phyloP scores from a whole-genome alignment of 2,329 filamentous ascomycete species.

The Neocucurbitaria cava region DNA sequence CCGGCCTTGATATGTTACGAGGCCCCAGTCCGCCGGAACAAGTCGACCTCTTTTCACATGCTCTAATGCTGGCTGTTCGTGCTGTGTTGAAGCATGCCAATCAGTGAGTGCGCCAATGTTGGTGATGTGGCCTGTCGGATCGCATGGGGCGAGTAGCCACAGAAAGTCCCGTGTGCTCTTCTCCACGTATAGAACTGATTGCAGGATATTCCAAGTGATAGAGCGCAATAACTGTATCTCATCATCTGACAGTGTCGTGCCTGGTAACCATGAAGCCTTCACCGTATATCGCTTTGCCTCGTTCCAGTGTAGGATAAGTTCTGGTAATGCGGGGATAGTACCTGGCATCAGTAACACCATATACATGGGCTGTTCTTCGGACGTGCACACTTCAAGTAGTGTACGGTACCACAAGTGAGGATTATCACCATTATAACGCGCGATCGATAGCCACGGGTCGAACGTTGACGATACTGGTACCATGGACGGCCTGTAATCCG shows the following conservation, averaged over 20 bases:
- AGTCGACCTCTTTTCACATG: conserved; percentile 11
- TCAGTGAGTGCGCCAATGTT: conserved; percentile 14
- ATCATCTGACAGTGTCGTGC: conserved; percentile 12
- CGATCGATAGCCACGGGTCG: conserved; percentile 40
- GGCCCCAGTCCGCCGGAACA: conserved; percentile 28
- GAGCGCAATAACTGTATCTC: conserved; percentile 26
- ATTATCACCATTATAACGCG: conserved; percentile 15
- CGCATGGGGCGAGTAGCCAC: conserved; percentile 37
- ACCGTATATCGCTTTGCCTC: conserved; percentile 29
- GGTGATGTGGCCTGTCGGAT: conserved; percentile 8
- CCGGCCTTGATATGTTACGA: conserved; percentile 25
- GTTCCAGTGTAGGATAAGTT: conserved; percentile 42
- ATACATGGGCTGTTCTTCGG: conserved; percentile 18
- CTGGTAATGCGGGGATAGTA: conserved; percentile 24
- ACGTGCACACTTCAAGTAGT: conserved; percentile 20
- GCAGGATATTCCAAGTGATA: conserved; percentile 37
- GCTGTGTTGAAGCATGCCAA: conserved; percentile 25
- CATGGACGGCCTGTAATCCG: conserved; percentile 35
- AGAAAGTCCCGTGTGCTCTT: conserved; percentile 36
- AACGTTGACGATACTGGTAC: conserved; percentile 30
- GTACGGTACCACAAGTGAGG: conserved; percentile 27
- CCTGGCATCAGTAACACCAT: conserved; percentile 33
- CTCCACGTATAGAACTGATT: conserved; percentile 32
- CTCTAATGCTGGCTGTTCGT: conserved; percentile 14
- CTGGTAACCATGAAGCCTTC: conserved; percentile 16